A percentile compares a stretch with the other conserved stretches of the same genome.
These are phyloP conservation scores for Diaporthe helianthi DNA, from an alignment of 2,329 filamentous ascomycete species.

Conservation along the genomic window DNA sequence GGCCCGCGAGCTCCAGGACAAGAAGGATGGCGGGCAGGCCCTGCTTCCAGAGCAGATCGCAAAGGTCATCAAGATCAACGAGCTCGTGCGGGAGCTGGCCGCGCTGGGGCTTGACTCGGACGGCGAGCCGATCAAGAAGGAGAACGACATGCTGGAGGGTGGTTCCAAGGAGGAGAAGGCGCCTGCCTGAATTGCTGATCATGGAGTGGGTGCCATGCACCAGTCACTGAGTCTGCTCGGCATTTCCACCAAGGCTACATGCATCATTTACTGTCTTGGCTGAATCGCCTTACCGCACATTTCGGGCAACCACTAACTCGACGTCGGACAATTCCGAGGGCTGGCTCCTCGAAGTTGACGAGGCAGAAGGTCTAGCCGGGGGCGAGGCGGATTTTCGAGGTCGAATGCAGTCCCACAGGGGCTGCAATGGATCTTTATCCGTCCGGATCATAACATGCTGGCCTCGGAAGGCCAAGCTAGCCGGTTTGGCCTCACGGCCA, in stretches of 20 bases:
- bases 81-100: constrained; percentile 88
- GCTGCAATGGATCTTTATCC: not conserved
- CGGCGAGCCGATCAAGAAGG: constrained; percentile 58
- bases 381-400: not conserved
- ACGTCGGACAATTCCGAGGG: not conserved
- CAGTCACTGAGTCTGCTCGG: not conserved
- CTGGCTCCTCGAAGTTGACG: no score
- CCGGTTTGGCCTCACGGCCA: not conserved
- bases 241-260: not conserved
- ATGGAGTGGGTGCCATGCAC: not conserved
- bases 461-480: not conserved
- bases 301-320: not conserved
- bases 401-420: not conserved
- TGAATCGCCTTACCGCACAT: not conserved
- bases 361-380: not conserved
- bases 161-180: constrained; percentile 30
- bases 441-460: not conserved
- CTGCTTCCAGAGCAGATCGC: constrained; percentile 93
- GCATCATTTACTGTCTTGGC: not conserved
- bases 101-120: constrained; percentile 83
- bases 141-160: constrained; percentile 16
- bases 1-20: constrained; percentile 86
- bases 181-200: constrained; percentile 25
- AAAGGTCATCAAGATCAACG: constrained; percentile 96
- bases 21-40: constrained; percentile 85